Percentiles rank a stretch among this genome's conserved stretches.
phyloP scores from a whole-genome alignment of 441 rosid species.

The Eutrema salsugineum region DNA sequence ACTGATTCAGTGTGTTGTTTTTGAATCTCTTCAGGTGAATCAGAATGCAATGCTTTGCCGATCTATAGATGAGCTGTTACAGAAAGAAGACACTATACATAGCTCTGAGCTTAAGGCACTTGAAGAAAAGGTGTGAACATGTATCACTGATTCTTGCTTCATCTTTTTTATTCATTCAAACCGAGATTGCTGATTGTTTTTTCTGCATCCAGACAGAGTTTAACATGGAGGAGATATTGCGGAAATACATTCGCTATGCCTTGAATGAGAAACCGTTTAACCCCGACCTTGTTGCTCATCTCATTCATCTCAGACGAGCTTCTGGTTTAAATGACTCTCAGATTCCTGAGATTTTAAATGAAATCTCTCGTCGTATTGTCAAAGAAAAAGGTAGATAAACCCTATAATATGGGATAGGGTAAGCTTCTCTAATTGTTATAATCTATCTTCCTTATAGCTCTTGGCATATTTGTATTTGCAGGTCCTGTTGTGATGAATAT shows the following conservation, averaged over 20 bases:
- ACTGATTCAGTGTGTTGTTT: background rate
- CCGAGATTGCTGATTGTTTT: background rate
- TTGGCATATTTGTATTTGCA: slow-evolving; percentile 25
- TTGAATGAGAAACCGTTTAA: slow-evolving; percentile 93
- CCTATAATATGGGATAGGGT: background rate
- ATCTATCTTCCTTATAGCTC: background rate
- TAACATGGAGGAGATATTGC: slow-evolving; percentile 76
- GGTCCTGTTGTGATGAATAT: slow-evolving; percentile 90
- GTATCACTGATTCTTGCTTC: background rate
- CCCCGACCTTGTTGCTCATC: slow-evolving; percentile 58
- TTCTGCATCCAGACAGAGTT: slow-evolving; percentile 78
- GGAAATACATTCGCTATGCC: slow-evolving; percentile 83
- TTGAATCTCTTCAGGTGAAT: slow-evolving; percentile 49
- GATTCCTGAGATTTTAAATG: slow-evolving; percentile 74
- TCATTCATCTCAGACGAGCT: slow-evolving; percentile 71
- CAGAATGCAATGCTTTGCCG: slow-evolving; percentile 80
- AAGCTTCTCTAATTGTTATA: background rate
- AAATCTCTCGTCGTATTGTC: slow-evolving; percentile 80
- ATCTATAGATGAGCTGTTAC: slow-evolving; percentile 67
- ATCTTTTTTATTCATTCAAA: background rate
- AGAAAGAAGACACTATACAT: slow-evolving; percentile 49
- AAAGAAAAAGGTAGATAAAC: slow-evolving; percentile 59
- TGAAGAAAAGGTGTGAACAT: slow-evolving; percentile 56
- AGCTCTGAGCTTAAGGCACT: slow-evolving; percentile 50
- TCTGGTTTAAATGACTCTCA: slow-evolving; percentile 67